Evolutionary conservation across 176 grass and related monocot genomes (phyloP).

Genomic region (Zizania latifolia): DNA sequence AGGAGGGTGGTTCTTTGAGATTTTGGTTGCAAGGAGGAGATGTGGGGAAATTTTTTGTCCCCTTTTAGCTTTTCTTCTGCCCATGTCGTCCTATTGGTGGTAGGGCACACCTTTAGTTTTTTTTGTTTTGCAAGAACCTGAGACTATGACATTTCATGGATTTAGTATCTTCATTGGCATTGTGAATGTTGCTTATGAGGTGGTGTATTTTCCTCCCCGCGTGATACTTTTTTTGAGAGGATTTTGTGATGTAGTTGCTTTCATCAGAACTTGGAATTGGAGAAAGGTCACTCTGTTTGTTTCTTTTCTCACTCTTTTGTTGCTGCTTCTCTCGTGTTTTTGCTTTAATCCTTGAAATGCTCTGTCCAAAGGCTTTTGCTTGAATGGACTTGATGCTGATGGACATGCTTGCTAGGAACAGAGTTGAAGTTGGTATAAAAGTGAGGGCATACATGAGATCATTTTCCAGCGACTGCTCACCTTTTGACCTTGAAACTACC

Average conservation of each 20-base stretch:
- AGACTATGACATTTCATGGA: neutral
- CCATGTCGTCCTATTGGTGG: neutral
- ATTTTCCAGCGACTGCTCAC: slow-evolving; percentile 95
- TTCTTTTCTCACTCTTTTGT: slow-evolving; percentile 18
- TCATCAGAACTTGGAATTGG: slow-evolving; percentile 32
- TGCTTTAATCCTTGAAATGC: slow-evolving; percentile 8
- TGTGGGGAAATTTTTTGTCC: neutral
- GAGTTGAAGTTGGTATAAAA: slow-evolving; percentile 96
- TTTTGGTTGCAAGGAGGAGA: neutral
- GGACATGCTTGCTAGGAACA: slow-evolving; percentile 99
- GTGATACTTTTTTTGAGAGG: no score
- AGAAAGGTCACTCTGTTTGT: no score
- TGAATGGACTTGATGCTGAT: slow-evolving; percentile 35
- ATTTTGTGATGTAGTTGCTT: neutral
- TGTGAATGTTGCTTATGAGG: slow-evolving; percentile 25
- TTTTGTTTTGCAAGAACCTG: neutral
- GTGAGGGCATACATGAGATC: slow-evolving; percentile 96
- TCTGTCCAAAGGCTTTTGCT: neutral
- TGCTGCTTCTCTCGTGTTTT: slow-evolving; percentile 19
- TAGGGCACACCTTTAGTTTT: neutral
- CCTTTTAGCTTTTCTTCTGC: neutral
- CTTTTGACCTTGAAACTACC: slow-evolving; percentile 90
- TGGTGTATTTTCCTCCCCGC: neutral
- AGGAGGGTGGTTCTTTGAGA: no score
- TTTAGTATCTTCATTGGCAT: slow-evolving; percentile 5